phyloP scores from a whole-genome alignment of 352 stramenopile species.

The Phytophthora foliorum region DNA sequence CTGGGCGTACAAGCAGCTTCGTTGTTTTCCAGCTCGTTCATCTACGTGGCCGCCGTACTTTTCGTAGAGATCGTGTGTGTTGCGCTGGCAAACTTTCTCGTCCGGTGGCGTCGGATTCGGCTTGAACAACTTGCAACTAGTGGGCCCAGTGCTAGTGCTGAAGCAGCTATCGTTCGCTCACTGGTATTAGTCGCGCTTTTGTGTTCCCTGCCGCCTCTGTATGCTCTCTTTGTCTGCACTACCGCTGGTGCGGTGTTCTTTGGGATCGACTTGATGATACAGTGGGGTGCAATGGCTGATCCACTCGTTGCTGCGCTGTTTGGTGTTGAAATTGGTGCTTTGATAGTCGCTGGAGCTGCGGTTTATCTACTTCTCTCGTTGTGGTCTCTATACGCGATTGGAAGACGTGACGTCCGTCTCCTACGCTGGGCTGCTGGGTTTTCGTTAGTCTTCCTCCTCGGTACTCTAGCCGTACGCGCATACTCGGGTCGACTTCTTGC shows the following conservation, averaged over 20 bases:
- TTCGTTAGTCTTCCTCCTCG: constrained; percentile 43
- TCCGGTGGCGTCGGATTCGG: constrained; percentile 59
- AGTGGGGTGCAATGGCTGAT: constrained; percentile 48
- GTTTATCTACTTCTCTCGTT: constrained; percentile 44
- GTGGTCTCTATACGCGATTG: constrained; percentile 37
- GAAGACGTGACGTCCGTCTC: constrained; percentile 37
- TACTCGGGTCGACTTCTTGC: constrained; percentile 42
- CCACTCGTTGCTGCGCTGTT: constrained; percentile 47
- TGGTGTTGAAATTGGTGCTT: constrained; percentile 47
- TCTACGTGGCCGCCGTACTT: constrained; percentile 46
- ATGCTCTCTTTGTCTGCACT: constrained; percentile 37
- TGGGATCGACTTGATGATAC: constrained; percentile 53
- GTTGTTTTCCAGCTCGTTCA: constrained; percentile 52
- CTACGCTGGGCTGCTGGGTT: constrained; percentile 47
- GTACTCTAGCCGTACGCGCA: constrained; percentile 35
- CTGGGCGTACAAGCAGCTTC: constrained; percentile 34
- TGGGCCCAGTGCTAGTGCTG: constrained; percentile 18
- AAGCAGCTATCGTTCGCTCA: constrained; percentile 44
- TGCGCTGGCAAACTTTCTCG: constrained; percentile 54
- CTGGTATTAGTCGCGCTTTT: constrained; percentile 43
- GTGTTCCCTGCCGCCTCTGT: constrained; percentile 51
- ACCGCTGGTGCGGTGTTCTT: constrained; percentile 39
- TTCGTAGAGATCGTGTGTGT: constrained; percentile 50
- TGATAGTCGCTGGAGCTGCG: constrained; percentile 18
- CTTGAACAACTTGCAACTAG: constrained; percentile 44